Conservation (phyloP, 1,284 basidiomycete genomes). For the Tilletia caries region DNA sequence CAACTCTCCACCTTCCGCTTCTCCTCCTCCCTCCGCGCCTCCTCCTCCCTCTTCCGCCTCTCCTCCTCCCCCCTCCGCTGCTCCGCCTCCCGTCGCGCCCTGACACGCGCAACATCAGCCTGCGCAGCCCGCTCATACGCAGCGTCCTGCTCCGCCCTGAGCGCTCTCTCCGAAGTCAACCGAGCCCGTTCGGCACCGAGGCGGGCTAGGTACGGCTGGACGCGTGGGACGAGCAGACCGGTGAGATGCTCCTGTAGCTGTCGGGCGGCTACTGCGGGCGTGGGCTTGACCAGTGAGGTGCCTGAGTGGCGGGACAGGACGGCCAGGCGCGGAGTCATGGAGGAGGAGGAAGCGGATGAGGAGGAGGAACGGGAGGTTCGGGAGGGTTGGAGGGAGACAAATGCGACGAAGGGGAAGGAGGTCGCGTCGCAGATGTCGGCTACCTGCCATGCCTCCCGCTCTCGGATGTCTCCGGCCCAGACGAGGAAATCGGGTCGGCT, state of each 20-base stretch:
- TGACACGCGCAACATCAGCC: background rate
- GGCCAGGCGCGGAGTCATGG: conserved; percentile 30
- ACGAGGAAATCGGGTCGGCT: conserved; percentile 70
- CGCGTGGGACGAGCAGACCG: conserved; percentile 40
- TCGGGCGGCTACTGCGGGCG: conserved; percentile 27
- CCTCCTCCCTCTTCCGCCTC: conserved; percentile 31
- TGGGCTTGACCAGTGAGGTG: conserved; percentile 23
- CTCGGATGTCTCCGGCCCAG: conserved; percentile 80
- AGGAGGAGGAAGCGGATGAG: background rate
- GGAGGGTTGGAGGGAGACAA: conserved; percentile 77
- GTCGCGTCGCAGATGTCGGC: conserved; percentile 80
- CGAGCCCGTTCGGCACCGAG: conserved; percentile 33
- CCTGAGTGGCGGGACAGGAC: conserved; percentile 43
- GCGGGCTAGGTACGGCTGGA: conserved; percentile 30
- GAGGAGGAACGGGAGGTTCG: conserved; percentile 20
- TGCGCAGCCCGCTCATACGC: conserved; percentile 26
- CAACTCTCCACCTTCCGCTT: conserved; percentile 21
- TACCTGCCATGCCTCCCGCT: conserved; percentile 77
- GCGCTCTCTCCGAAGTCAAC: conserved; percentile 36
- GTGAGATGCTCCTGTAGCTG: conserved; percentile 35
- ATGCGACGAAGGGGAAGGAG: conserved; percentile 86
- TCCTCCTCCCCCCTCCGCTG: conserved; percentile 22
- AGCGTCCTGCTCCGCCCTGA: conserved; percentile 40
- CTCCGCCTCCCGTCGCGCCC: conserved; percentile 2
- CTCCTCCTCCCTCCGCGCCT: conserved; percentile 19